These are phyloP conservation scores for Mycena venus DNA, from an alignment of 768 basidiomycete genomes.

Conservation along the genomic window DNA sequence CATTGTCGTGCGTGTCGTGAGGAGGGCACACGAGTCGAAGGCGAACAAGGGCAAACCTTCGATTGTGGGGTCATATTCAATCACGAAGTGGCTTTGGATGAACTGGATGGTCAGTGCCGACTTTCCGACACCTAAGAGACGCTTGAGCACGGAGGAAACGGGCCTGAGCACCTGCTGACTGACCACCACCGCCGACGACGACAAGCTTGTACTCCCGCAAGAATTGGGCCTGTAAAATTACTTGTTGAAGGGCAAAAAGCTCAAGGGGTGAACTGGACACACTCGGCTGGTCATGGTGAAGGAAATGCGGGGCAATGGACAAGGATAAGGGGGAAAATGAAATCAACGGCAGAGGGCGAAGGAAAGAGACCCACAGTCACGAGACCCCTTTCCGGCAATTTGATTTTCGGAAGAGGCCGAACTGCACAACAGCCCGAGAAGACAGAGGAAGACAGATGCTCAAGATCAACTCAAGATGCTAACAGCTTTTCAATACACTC, in stretches of 20 bases:
- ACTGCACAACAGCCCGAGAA: neutral
- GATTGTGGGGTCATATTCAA: conserved; percentile 65
- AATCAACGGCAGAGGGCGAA: conserved; percentile 11
- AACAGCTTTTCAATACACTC: conserved; percentile 4
- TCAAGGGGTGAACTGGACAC: neutral
- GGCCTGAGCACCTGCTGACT: neutral
- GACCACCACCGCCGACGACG: conserved; percentile 87
- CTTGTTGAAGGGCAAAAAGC: neutral
- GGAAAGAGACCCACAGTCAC: conserved; percentile 8
- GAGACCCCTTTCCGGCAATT: neutral
- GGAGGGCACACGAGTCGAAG: neutral
- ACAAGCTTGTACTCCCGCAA: conserved; percentile 56
- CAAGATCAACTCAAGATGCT: neutral
- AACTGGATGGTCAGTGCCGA: conserved; percentile 98
- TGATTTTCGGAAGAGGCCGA: neutral
- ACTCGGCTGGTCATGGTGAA: conserved; percentile 28
- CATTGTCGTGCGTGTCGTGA: neutral
- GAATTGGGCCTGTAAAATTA: conserved; percentile 13
- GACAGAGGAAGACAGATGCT: conserved; percentile 15
- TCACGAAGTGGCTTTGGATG: conserved; percentile 95
- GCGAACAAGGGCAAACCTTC: conserved; percentile 51
- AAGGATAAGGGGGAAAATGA: conserved; percentile 28
- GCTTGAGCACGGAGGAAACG: neutral
- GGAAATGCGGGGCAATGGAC: neutral
- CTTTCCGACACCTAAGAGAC: conserved; percentile 64